A percentile compares a stretch with the other conserved stretches of the same genome.
These are phyloP conservation scores for Cytospora piceicola DNA, from an alignment of 2,329 filamentous ascomycete genomes.

Conservation along the genomic window DNA sequence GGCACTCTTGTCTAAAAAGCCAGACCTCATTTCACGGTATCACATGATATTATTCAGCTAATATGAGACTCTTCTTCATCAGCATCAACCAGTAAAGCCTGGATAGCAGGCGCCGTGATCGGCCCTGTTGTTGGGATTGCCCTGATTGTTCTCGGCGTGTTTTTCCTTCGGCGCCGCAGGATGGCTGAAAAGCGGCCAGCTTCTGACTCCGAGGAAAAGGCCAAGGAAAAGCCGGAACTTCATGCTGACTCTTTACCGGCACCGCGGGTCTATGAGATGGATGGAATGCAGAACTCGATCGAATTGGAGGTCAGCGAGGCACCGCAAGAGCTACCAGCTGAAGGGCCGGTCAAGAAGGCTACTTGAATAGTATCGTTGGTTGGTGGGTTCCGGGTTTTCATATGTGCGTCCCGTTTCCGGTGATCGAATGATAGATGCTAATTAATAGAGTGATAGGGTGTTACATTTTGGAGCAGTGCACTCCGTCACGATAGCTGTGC, in stretches of 20 bases:
- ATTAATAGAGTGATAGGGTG: too few species aligned
- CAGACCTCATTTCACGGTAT: not conserved
- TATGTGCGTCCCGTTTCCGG: not conserved
- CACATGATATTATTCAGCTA: not conserved
- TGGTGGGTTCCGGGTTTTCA: not conserved
- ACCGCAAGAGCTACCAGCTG: not conserved
- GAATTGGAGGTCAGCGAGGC: slow-evolving; percentile 7
- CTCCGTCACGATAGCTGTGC: too few species aligned
- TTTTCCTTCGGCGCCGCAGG: slow-evolving; percentile 1
- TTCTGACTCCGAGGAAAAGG: not conserved
- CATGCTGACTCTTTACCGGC: not conserved
- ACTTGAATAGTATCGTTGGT: not conserved
- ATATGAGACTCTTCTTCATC: not conserved
- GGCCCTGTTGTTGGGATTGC: not conserved
- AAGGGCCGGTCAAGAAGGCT: not conserved
- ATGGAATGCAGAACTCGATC: not conserved
- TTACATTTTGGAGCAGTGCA: too few species aligned
- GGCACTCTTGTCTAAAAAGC: not conserved
- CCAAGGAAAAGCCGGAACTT: slow-evolving; percentile 1
- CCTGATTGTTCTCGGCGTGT: slow-evolving; percentile 5
- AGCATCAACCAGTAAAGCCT: slow-evolving; percentile 11
- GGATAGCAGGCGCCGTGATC: slow-evolving; percentile 20
- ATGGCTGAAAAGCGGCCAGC: not conserved
- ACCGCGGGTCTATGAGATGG: slow-evolving; percentile 9
- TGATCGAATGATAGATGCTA: too few species aligned